A percentile compares a stretch with the other conserved stretches of the same genome.
phyloP scores from a whole-genome alignment of 2,329 filamentous ascomycete genomes.

The Cadophora sp. region DNA sequence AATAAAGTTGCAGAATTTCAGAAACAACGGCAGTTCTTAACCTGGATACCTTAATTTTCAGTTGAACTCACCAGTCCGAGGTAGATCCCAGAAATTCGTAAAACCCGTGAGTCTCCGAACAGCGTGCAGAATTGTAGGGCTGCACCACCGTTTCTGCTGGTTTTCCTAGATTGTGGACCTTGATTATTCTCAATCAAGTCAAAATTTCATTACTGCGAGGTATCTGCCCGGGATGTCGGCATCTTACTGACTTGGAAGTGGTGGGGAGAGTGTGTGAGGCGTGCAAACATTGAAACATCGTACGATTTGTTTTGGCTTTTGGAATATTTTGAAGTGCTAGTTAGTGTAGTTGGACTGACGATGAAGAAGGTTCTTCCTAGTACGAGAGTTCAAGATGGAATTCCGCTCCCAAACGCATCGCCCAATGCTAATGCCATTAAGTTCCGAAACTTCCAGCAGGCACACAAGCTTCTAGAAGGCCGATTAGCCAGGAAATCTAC shows the following conservation, averaged over 20 bases:
- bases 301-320: not conserved
- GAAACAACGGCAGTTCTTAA: slow-evolving; percentile 1
- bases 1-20: not conserved
- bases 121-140: not conserved
- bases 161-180: no score
- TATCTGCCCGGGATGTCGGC: slow-evolving; percentile 6
- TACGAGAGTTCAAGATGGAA: not conserved
- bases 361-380: not conserved
- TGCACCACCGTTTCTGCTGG: not conserved
- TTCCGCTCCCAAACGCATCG: not conserved
- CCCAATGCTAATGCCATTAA: not conserved
- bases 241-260: not conserved
- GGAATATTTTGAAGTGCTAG: not conserved
- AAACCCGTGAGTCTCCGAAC: not conserved
- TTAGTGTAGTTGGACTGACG: not conserved
- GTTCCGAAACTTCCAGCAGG: not conserved
- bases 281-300: not conserved
- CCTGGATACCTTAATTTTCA: not conserved
- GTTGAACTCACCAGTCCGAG: not conserved
- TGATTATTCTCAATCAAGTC: not conserved
- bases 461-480: slow-evolving; percentile 4
- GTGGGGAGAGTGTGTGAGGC: not conserved
- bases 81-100: not conserved
- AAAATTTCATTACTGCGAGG: not conserved
- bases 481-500: not conserved